Percentiles rank a stretch among this genome's conserved stretches.
These are phyloP conservation scores for Trichothecium sympodiale DNA, from an alignment of 2,329 filamentous ascomycete genomes.

Conservation along the genomic window DNA sequence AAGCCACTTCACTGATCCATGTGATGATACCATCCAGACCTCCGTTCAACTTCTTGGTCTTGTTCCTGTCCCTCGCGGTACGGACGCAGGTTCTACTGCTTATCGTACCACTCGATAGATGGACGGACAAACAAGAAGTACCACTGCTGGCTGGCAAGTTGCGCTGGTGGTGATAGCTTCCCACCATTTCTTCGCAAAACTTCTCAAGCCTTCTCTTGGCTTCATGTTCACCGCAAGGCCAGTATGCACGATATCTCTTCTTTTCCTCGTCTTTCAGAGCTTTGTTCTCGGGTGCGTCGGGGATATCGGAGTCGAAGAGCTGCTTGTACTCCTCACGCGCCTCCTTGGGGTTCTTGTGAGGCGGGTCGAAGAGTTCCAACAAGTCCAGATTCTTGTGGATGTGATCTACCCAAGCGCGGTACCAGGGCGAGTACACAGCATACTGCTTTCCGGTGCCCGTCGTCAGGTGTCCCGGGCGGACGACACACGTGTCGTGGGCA, in stretches of 20 bases:
- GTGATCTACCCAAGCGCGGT: slow-evolving; percentile 61
- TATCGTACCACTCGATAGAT: slow-evolving; percentile 58
- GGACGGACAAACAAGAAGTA: slow-evolving; percentile 62
- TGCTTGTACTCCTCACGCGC: slow-evolving; percentile 32
- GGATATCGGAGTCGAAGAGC: slow-evolving; percentile 52
- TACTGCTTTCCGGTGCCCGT: slow-evolving; percentile 68
- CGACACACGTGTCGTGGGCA: slow-evolving; percentile 72
- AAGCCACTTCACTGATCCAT: slow-evolving; percentile 78
- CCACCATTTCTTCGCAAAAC: slow-evolving; percentile 56
- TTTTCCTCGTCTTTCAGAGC: slow-evolving; percentile 46
- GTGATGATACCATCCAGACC: slow-evolving; percentile 54
- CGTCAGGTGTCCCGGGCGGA: slow-evolving; percentile 57
- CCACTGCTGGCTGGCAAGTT: slow-evolving; percentile 52
- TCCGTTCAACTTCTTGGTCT: slow-evolving; percentile 52
- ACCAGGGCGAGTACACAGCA: slow-evolving; percentile 79
- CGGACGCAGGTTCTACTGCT: slow-evolving; percentile 56
- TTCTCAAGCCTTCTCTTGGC: slow-evolving; percentile 50
- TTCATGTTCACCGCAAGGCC: slow-evolving; percentile 68
- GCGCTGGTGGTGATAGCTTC: slow-evolving; percentile 49
- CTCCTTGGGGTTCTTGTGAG: slow-evolving; percentile 20
- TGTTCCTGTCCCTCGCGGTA: slow-evolving; percentile 51
- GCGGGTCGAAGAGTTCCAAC: slow-evolving; percentile 47
- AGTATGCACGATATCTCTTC: slow-evolving; percentile 45
- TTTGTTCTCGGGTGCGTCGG: slow-evolving; percentile 53
- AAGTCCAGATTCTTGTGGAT: slow-evolving; percentile 59